Conservation (phyloP, 2,329 filamentous ascomycete genomes). For the Tolypocladium inflatum region DNA sequence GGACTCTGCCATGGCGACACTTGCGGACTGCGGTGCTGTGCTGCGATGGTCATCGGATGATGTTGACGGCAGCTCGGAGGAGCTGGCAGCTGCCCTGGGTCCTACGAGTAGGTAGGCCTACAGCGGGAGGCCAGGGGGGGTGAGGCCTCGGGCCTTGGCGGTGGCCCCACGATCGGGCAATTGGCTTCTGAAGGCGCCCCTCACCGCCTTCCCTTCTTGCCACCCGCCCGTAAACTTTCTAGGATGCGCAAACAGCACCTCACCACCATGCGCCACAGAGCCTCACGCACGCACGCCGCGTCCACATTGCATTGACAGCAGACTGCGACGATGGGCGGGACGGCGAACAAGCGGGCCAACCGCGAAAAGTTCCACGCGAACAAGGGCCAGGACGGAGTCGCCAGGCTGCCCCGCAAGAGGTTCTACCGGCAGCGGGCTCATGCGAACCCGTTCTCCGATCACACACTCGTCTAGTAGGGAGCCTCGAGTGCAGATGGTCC, state of each 20-base stretch:
- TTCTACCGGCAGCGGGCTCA: constrained; percentile 95
- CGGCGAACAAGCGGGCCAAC: constrained; percentile 49
- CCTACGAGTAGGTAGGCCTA: not conserved
- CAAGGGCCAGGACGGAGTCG: constrained; percentile 38
- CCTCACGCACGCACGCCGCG: not conserved
- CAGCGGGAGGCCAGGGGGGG: not conserved
- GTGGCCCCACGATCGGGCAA: not conserved
- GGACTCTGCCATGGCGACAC: constrained; percentile 15
- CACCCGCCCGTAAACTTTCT: not conserved
- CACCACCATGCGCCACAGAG: not conserved
- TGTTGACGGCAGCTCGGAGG: not conserved
- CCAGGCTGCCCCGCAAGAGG: constrained; percentile 79
- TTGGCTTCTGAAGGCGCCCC: not conserved
- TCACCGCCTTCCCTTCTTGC: constrained; percentile 8
- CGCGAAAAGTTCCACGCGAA: constrained; percentile 55
- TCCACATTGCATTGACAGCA: not conserved
- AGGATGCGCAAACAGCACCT: not conserved
- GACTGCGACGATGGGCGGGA: constrained; percentile 13
- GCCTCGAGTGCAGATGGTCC: not conserved
- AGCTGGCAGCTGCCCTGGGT: not conserved
- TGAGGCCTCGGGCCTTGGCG: not conserved
- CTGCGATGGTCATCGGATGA: not conserved
- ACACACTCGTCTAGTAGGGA: constrained; percentile 72
- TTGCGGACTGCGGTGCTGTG: not conserved
- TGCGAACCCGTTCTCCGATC: constrained; percentile 96